These are phyloP conservation scores for Skeletonema grethae DNA, from an alignment of 108 stramenopile species.

Conservation along the genomic window DNA sequence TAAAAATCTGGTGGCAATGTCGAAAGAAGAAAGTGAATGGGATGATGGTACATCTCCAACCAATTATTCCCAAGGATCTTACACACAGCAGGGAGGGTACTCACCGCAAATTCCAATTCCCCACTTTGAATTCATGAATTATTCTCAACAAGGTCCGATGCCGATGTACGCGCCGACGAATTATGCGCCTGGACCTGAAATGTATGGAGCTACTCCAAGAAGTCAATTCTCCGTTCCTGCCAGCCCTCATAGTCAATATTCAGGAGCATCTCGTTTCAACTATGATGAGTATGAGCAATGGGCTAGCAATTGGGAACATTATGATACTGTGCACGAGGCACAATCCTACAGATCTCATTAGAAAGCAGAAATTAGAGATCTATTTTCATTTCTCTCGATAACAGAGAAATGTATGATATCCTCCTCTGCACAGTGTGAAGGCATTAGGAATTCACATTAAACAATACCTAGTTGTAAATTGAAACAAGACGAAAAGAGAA, in stretches of 20 bases:
- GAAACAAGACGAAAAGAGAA: neutral
- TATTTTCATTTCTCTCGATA: no score
- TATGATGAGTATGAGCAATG: slow-evolving; percentile 17
- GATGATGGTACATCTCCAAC: neutral
- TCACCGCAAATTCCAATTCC: neutral
- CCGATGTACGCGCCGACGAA: neutral
- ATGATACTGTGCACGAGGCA: neutral
- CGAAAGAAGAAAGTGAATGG: slow-evolving; percentile 8
- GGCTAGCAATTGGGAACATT: slow-evolving; percentile 16
- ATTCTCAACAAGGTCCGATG: neutral
- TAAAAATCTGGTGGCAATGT: slow-evolving; percentile 24
- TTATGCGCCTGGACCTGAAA: neutral
- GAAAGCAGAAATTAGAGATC: neutral
- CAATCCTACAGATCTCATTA: neutral
- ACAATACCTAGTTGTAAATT: neutral
- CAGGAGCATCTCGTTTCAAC: neutral
- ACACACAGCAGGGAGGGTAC: slow-evolving; percentile 1
- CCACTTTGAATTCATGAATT: neutral
- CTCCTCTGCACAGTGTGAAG: neutral
- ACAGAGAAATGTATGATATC: no score
- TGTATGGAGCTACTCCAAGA: neutral
- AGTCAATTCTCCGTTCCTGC: neutral
- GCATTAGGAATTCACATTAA: no score
- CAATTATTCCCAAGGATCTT: neutral
- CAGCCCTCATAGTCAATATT: neutral